phyloP scores from a whole-genome alignment of 2,329 filamentous ascomycete species.

The Dichotomopilus funicola region DNA sequence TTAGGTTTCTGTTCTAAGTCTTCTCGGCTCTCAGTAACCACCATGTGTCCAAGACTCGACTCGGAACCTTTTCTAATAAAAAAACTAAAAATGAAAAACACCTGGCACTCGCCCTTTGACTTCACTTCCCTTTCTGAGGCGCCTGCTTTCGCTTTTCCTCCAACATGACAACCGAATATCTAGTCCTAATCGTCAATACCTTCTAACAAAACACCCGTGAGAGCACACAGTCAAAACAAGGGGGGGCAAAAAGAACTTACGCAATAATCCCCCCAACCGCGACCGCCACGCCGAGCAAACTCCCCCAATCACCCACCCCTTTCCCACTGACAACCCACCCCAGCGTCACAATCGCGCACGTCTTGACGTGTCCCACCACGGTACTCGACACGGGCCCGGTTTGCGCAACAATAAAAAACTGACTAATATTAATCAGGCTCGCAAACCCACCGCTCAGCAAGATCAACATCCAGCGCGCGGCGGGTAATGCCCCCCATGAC shows the following conservation, averaged over 20 bases:
- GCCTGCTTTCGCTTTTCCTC: slow-evolving; percentile 19
- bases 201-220: neutral
- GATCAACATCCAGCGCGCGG: slow-evolving; percentile 40
- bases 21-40: too few species aligned
- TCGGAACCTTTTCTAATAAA: too few species aligned
- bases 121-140: neutral
- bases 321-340: slow-evolving; percentile 53
- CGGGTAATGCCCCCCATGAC: slow-evolving; percentile 26
- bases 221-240: slow-evolving; percentile 28
- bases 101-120: neutral
- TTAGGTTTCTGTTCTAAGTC: too few species aligned
- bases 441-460: slow-evolving; percentile 56
- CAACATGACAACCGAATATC: slow-evolving; percentile 30
- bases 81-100: neutral
- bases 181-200: slow-evolving; percentile 6
- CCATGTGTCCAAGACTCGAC: too few species aligned
- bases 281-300: slow-evolving; percentile 47
- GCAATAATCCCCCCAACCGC: slow-evolving; percentile 52
- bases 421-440: slow-evolving; percentile 58
- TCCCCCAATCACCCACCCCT: slow-evolving; percentile 50
- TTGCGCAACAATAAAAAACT: slow-evolving; percentile 57
- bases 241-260: slow-evolving; percentile 34
- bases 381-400: slow-evolving; percentile 59
- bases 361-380: slow-evolving; percentile 60
- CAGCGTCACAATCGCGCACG: slow-evolving; percentile 57